Conservation (phyloP, 2,329 filamentous ascomycete species). For the Lasiodiplodia sp. region DNA sequence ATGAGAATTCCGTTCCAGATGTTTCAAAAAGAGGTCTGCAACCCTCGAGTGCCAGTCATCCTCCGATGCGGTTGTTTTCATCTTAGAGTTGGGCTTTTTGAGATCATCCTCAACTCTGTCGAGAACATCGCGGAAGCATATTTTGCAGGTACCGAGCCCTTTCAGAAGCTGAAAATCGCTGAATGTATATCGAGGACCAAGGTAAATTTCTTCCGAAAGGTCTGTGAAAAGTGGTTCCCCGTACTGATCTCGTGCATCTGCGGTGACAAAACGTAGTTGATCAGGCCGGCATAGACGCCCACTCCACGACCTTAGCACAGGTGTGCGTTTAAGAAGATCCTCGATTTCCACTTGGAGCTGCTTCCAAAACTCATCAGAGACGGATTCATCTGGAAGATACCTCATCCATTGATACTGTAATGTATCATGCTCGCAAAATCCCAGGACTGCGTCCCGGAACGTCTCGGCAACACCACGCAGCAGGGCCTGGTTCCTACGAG, state of each 20-base stretch:
- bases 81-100: background rate
- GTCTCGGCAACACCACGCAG: background rate
- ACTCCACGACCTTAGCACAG: background rate
- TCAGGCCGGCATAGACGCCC: background rate
- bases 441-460: background rate
- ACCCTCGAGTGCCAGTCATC: constrained; percentile 4
- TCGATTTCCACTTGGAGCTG: background rate
- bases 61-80: background rate
- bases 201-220: background rate
- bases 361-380: background rate
- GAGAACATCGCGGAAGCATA: too few species aligned
- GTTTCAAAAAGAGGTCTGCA: background rate
- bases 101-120: background rate
- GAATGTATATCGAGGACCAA: background rate
- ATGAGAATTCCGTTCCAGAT: background rate
- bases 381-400: background rate
- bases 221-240: background rate
- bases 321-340: background rate
- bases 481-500: background rate
- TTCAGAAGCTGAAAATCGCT: background rate
- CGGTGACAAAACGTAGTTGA: background rate
- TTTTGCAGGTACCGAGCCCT: background rate
- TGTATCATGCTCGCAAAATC: background rate
- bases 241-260: background rate
- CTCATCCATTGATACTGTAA: constrained; percentile 13